Base-by-base conservation (phyloP, 1,139 yeast genomes). In the Lodderomyces parapsilosis region DNA sequence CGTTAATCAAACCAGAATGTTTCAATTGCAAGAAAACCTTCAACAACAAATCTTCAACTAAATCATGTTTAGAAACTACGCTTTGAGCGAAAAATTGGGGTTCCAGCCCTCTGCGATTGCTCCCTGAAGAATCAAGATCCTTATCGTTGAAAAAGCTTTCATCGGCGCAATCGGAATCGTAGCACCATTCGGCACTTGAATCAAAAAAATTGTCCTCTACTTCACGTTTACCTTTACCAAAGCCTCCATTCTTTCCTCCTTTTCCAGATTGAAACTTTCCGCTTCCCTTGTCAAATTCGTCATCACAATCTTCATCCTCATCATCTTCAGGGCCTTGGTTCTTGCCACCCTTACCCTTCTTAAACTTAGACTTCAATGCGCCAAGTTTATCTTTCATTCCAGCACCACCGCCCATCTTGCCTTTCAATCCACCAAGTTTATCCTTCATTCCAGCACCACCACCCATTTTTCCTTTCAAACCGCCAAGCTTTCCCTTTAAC, bases 11-110 rank as follows among this genome's bases (percentile, higher is more conserved):
- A 14, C 40, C 40, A n/a, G 69, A 59, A 6, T 57, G 52, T 50
- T 66, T 65, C 43, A 67, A 56, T 2, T 59, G 54, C 9, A 46
- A 48, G 43, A 66, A 64, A 6, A 64, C 56, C 39, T 53, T 57
- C 15, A 53, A 49, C 34, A 65, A 48, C 19, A 62, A 43, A 8
- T 51, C 51, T 36, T 64, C 65, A 23, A 57, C 52, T 8, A 58
- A 31, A 34, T 54, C 61, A 41, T 20, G 25, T 22, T 34, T 38
- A 10, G 23, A 30, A n/a, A 30, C 24, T 27, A 38, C 22, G 22
- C 46, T 40, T 24, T 46, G 38, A 25, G 18, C 37, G 28, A 35
- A 20, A 34, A 18, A 32, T 19, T 33, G 37, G 17, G 34, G 19
- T n/a, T 31, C 45, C 33, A 30, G 33, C 33, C 33, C 33, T 30